Conservation (phyloP, 2,329 filamentous ascomycete species). For the Leptodontidium sp. region DNA sequence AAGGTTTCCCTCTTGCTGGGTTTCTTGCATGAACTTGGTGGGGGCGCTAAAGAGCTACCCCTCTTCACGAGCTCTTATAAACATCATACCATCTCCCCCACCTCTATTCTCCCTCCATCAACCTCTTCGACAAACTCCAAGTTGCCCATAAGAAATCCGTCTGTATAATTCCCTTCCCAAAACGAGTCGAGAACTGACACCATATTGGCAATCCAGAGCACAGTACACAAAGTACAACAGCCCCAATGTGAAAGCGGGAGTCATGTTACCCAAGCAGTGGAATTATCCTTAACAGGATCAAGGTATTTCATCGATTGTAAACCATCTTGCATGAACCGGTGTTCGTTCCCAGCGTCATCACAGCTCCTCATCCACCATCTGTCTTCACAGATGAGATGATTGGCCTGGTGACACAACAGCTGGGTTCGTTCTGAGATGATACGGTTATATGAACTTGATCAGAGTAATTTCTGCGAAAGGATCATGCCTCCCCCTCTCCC, state of each 20-base stretch:
- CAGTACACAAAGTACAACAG: constrained; percentile 39
- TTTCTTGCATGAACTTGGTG: constrained; percentile 25
- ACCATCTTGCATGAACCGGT: constrained; percentile 70
- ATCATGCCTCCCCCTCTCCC: constrained; percentile 80
- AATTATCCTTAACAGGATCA: constrained; percentile 47
- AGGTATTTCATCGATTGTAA: constrained; percentile 51
- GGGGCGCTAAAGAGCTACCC: constrained; percentile 36
- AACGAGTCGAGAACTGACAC: constrained; percentile 16
- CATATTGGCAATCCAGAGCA: constrained; percentile 20
- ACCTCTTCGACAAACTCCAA: not conserved
- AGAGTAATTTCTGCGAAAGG: constrained; percentile 99
- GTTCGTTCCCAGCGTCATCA: constrained; percentile 55
- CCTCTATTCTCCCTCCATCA: not conserved
- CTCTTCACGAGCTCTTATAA: constrained; percentile 33
- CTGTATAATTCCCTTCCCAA: constrained; percentile 26
- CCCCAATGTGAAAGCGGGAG: constrained; percentile 32
- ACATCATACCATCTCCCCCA: constrained; percentile 10
- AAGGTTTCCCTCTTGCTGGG: constrained; percentile 21
- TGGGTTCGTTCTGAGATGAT: constrained; percentile 78
- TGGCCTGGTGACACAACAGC: constrained; percentile 36
- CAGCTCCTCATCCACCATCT: constrained; percentile 44
- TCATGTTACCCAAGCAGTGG: constrained; percentile 45
- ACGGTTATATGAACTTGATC: constrained; percentile 91
- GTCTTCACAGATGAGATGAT: constrained; percentile 42
- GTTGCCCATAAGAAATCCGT: constrained; percentile 18